Evolutionary conservation across 257 asterid genomes (phyloP), one percentile per base, ranked within the genome.

Genomic region (Fraxinus pennsylvanica): DNA sequence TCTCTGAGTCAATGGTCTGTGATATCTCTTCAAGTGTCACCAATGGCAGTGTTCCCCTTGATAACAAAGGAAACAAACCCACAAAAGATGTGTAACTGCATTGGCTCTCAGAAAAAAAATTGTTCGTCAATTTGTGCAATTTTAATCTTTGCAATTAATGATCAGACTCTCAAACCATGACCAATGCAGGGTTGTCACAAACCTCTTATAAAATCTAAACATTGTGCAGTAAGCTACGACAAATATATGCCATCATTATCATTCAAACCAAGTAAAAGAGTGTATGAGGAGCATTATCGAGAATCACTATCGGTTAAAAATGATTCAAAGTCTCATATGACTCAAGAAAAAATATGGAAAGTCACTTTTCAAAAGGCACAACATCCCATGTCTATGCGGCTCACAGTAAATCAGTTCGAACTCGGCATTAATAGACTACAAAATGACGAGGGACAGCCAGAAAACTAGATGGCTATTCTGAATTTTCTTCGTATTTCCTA

Each of bases 11-110:
- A 9, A 95, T 93, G 66, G 92, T 93, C 84, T 95, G 99, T 3
- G 97, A 95, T 81, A 95, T 93, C 87, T 95, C 97, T 81, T 93
- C 98, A 22, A 95, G 86, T 41, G 83, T 94, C 83, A 86, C 92
- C 82, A 90, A 77, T 30, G 94, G 92, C 70, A 93, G 82, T 35
- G 81, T 76, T 71, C 90, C 96, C 78, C 90, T 86, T 12, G 99
- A 86, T 69, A 95, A 80, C 88, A 93, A 81, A 12, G 99, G 99
- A 75, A 90, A 91, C 89, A 95, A 76, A 9, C 94, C 96, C 9
- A 77, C 76, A 86, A 91, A 95, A 76, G 98, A 84, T 69, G 98
- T 95, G 88, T 91, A 93, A 76, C 98, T 95, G 89, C 76, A 85
- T 32, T 45, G 6, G 65, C 50, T 29, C 82, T 21, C 67, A 59